Percentiles rank a stretch among this genome's conserved stretches.
These are phyloP conservation scores for Tolypocladium pustulatum DNA, from an alignment of 2,329 filamentous ascomycete genomes.

Conservation along the genomic window DNA sequence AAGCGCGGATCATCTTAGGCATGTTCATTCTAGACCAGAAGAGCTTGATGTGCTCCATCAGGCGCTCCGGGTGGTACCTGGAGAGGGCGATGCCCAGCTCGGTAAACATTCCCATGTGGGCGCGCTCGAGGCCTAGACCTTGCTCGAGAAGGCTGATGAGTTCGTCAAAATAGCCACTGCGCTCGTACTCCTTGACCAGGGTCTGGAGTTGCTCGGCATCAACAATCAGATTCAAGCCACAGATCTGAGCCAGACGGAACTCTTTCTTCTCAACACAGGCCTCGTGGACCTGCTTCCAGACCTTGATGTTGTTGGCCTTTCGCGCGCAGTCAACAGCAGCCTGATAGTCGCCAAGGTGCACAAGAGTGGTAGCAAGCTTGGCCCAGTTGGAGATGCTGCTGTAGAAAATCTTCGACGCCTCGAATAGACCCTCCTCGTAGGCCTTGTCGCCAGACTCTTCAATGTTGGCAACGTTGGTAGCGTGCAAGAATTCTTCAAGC, in stretches of 20 bases:
- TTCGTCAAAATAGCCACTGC: constrained; percentile 96
- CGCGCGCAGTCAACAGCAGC: constrained; percentile 94
- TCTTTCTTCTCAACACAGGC: constrained; percentile 97
- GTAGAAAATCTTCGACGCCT: constrained; percentile 98
- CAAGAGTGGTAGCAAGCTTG: constrained; percentile 92
- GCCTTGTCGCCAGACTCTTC: constrained; percentile 98
- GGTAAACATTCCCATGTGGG: constrained; percentile 97
- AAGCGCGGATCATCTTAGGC: constrained; percentile 88
- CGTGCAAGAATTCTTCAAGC: constrained; percentile 90
- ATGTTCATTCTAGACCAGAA: constrained; percentile 99
- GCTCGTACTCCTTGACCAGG: constrained; percentile 93
- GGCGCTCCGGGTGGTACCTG: constrained; percentile 87
- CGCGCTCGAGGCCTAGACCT: constrained; percentile 82
- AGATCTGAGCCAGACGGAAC: constrained; percentile 97
- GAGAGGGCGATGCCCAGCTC: constrained; percentile 83
- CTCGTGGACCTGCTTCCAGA: constrained; percentile 97
- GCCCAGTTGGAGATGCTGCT: constrained; percentile 99
- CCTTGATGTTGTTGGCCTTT: constrained; percentile 98
- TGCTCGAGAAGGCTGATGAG: constrained; percentile 90
- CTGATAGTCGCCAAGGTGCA: constrained; percentile 96
- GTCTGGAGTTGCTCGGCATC: constrained; percentile 92
- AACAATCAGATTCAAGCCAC: constrained; percentile 93
- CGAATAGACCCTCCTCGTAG: constrained; percentile 84
- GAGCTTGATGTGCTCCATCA: constrained; percentile 97
- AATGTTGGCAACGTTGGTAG: constrained; percentile 88